Percentiles rank a stretch among this genome's conserved stretches.
phyloP scores from a whole-genome alignment of 176 grass and related monocot species.

The Tuctoria greenei region DNA sequence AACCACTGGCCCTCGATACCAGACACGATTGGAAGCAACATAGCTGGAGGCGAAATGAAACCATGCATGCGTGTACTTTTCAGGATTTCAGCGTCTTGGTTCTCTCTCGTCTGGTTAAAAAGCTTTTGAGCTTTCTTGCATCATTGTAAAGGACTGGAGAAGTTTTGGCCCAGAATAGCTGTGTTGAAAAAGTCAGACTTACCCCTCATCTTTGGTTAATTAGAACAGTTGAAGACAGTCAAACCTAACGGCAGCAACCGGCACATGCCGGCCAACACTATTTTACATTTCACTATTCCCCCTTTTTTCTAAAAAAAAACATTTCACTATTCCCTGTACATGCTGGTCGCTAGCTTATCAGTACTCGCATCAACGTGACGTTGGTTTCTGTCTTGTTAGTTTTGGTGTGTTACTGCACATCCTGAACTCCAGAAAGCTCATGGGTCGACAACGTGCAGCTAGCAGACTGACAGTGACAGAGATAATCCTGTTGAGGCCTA shows the following conservation, averaged over 20 bases:
- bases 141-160: no score
- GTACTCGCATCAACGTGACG: not conserved
- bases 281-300: no score
- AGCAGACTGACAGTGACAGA: not conserved
- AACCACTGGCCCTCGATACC: not conserved
- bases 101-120: not conserved
- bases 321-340: no score
- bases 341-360: not conserved
- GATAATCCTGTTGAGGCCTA: not conserved
- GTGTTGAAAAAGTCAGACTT: no score
- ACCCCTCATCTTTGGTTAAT: no score
- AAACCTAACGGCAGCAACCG: no score
- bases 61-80: not conserved
- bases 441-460: not conserved
- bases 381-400: conserved; percentile 3
- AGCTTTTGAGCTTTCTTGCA: not conserved
- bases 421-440: not conserved
- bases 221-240: no score
- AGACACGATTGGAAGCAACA: not conserved
- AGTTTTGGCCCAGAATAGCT: no score
- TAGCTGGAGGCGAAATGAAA: not conserved
- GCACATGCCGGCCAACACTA: no score
- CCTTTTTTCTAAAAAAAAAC: no score
- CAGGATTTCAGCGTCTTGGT: not conserved
- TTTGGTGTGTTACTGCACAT: not conserved